Evolutionary conservation across 768 basidiomycete genomes (phyloP).

Genomic region (Suillus plorans): DNA sequence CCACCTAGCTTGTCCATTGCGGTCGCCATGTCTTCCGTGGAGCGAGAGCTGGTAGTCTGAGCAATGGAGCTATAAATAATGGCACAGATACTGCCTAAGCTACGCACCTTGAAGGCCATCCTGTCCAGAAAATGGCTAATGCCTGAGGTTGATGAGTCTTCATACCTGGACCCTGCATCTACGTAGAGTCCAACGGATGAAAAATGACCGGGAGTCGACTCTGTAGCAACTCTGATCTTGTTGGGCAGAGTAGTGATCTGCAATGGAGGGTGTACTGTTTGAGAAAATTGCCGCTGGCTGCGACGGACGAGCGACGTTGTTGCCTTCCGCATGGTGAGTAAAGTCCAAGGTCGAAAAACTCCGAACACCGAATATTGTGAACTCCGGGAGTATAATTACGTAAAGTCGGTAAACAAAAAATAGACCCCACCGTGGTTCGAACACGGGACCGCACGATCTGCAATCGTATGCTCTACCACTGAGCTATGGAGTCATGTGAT

Average conservation of each 20-base stretch:
- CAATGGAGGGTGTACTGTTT: constrained; percentile 35
- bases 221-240: constrained; percentile 89
- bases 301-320: constrained; percentile 39
- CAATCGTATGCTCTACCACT: constrained; percentile 62
- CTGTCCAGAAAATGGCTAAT: constrained; percentile 92
- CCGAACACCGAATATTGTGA: not conserved
- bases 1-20: constrained; percentile 86
- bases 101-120: constrained; percentile 91
- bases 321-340: constrained; percentile 39
- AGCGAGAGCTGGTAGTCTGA: constrained; percentile 73
- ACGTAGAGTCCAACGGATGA: constrained; percentile 91
- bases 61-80: constrained; percentile 5
- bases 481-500: constrained; percentile 31
- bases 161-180: constrained; percentile 92
- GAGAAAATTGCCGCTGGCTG: constrained; percentile 28
- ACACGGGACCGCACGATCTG: constrained; percentile 60
- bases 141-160: constrained; percentile 68
- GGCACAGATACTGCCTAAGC: constrained; percentile 1
- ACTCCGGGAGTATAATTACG: not conserved
- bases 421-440: constrained; percentile 54
- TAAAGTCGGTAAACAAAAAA: constrained; percentile 15
- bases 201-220: constrained; percentile 90
- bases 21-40: constrained; percentile 74
- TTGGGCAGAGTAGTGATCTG: constrained; percentile 87
- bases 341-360: constrained; percentile 9